Percentiles rank a stretch among this genome's conserved stretches.
Conservation (phyloP, 352 stramenopile species). For the Phytopythium vexans region DNA sequence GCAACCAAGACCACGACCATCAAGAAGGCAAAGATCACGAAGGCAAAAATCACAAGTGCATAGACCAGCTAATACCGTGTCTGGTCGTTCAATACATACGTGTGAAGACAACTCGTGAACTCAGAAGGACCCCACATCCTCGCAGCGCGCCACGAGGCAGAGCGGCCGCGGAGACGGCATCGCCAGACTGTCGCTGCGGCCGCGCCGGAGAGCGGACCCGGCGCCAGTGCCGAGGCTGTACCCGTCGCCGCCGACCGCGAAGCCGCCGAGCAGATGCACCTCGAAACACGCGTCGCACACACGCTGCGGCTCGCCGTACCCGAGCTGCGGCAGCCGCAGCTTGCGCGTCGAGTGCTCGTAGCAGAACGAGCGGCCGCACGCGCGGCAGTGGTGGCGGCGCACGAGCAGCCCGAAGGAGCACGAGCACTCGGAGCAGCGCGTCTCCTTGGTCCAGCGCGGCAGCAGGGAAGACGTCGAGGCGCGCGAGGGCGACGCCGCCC, state of each 20-base stretch:
- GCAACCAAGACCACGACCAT: slow-evolving; percentile 4
- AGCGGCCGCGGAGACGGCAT: no score
- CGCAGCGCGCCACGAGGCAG: no score
- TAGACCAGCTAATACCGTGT: not conserved
- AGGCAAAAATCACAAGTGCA: slow-evolving; percentile 3
- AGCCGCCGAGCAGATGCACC: slow-evolving; percentile 27
- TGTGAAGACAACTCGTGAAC: no score
- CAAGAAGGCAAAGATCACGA: slow-evolving; percentile 8
- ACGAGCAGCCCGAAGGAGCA: slow-evolving; percentile 70
- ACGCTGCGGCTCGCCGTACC: slow-evolving; percentile 71
- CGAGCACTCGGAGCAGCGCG: slow-evolving; percentile 61
- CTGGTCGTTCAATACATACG: no score
- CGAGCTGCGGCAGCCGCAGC: slow-evolving; percentile 57
- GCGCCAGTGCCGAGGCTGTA: no score
- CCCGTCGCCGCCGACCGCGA: no score
- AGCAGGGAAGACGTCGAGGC: slow-evolving; percentile 16
- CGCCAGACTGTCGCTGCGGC: no score
- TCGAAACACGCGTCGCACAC: slow-evolving; percentile 88
- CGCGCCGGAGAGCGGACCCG: no score
- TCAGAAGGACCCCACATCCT: no score
- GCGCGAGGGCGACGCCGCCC: slow-evolving; percentile 14
- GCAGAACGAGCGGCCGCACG: slow-evolving; percentile 83
- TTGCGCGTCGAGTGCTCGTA: slow-evolving; percentile 80
- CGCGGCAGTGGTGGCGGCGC: slow-evolving; percentile 80
- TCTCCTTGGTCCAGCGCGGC: slow-evolving; percentile 69